Evolutionary conservation across 2,329 filamentous ascomycete species (phyloP), one percentile per base, ranked within the genome.

Genomic region (Ceratocystiopsis sp.): DNA sequence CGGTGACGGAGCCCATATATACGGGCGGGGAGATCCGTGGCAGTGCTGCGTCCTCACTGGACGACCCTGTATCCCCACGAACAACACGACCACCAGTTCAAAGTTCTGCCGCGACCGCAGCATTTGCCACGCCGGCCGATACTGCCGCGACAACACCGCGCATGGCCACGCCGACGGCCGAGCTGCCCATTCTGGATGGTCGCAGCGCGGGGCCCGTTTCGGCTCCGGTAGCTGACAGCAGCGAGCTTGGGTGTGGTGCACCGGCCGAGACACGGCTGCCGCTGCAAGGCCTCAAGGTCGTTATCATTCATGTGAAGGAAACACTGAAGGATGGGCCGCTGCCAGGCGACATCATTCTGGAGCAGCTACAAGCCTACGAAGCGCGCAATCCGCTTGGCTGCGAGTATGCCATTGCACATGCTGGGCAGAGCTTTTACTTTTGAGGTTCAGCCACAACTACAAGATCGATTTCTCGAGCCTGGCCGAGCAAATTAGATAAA

Each of bases 261-360:
- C 19, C n/a, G 15, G 40, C 42, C 13, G 42, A 38, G 40, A 47
- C 48, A 5, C 51, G 43, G 32, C 45, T 55, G 54, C 77, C 78
- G 8, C 66, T 98, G 5, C 65, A 68, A 42, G 86, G 85, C 0
- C 57, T 96, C 25, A 81, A 77, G 49, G 67, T 98, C 2, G 78
- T 95, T 41, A 75, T 96, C 44, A 96, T 96, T 35, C 91, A 98
- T 56, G 74, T 96, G 54, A 98, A 98, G 58, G 89, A 96, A 50
- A 80, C 73, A 18, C 63, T 95, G 44, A 66, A 69, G 10, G 86
- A 94, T 55, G 84, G 76, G 0, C 73, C 74, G 21, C 58, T 63
- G 40, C 75, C 71, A 2, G 71, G 66, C 34, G 75, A 84, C 4
- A 69, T 62, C 2, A 93, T 96, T 34, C 53, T 91, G 18, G 55